phyloP scores from a whole-genome alignment of 208 protist genomes.

The Herpetomonas samuelpessoai region DNA sequence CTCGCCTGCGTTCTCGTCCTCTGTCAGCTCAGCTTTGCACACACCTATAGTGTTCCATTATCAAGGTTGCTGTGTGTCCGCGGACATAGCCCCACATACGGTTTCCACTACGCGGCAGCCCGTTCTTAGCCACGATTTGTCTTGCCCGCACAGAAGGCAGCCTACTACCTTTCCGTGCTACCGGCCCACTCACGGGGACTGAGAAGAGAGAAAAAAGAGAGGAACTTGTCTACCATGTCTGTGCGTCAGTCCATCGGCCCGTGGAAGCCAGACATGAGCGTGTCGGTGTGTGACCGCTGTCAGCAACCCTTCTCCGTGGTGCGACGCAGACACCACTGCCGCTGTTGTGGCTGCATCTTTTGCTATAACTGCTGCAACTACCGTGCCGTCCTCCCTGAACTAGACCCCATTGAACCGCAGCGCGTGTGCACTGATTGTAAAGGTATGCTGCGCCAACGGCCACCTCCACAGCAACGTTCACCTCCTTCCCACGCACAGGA shows the following conservation, averaged over 20 bases:
- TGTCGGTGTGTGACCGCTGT: conserved; percentile 29
- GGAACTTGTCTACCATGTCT: too few relatives aligned
- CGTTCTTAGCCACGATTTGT: too few relatives aligned
- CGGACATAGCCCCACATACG: too few relatives aligned
- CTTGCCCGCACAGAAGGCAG: too few relatives aligned
- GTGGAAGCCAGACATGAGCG: conserved; percentile 30
- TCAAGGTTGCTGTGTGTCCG: too few relatives aligned
- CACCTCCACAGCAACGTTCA: too few relatives aligned
- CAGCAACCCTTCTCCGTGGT: conserved; percentile 21
- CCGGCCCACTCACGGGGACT: conserved; percentile 11
- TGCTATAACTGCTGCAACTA: conserved; percentile 33
- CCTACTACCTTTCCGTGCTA: conserved; percentile 13
- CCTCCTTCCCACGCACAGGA: too few relatives aligned
- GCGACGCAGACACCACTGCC: conserved; percentile 33
- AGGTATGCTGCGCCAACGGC: neutral
- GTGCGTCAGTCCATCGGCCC: conserved; percentile 10
- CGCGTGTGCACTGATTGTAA: conserved; percentile 42
- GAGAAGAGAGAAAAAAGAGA: too few relatives aligned
- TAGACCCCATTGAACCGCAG: conserved; percentile 24
- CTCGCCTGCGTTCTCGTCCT: too few relatives aligned
- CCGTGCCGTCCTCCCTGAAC: conserved; percentile 15
- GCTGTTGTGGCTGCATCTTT: conserved; percentile 40
- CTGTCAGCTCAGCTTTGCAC: too few relatives aligned
- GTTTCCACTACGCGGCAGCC: too few relatives aligned
- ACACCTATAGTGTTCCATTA: too few relatives aligned